Evolutionary conservation across 1,284 basidiomycete genomes (phyloP).

Genomic region (Rhodotorula sp.): DNA sequence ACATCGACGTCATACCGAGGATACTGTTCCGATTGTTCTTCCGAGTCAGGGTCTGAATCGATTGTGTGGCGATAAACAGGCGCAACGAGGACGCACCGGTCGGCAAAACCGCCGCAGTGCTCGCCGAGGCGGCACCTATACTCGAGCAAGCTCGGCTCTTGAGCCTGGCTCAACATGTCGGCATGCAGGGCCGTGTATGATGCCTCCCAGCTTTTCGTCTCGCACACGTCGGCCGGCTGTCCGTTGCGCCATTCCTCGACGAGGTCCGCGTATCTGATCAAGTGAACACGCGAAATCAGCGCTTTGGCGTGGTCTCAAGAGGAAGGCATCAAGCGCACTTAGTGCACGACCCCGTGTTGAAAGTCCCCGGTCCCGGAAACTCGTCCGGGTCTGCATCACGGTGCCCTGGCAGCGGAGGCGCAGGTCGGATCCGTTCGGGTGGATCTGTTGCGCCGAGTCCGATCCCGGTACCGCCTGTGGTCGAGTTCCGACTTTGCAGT

Average conservation of each 20-base stretch:
- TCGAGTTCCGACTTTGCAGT: not conserved
- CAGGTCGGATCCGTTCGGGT: conserved; percentile 15
- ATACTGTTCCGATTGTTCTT: conserved; percentile 1
- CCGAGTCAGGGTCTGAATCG: not conserved
- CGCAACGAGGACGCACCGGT: conserved; percentile 7
- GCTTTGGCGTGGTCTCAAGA: not conserved
- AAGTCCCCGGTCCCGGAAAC: conserved; percentile 16
- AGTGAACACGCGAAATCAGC: too few relatives aligned
- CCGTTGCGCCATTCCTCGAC: conserved; percentile 31
- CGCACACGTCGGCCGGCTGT: conserved; percentile 3
- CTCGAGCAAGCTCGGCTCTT: conserved; percentile 19
- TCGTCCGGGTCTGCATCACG: not conserved
- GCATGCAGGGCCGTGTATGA: conserved; percentile 23
- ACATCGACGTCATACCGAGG: conserved; percentile 27
- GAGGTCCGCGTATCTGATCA: conserved; percentile 24
- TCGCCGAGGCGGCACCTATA: conserved; percentile 14
- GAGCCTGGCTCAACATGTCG: conserved; percentile 19
- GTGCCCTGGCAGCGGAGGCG: not conserved
- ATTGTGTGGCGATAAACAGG: not conserved
- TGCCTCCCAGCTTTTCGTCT: conserved; percentile 25
- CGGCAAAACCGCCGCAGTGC: conserved; percentile 31
- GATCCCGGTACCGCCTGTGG: conserved; percentile 14
- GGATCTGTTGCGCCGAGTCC: conserved; percentile 24
- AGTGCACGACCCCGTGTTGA: not conserved
- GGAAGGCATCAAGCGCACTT: conserved; percentile 6